Conservation (phyloP, 1,284 basidiomycete genomes). For the Irpex lacteus region DNA sequence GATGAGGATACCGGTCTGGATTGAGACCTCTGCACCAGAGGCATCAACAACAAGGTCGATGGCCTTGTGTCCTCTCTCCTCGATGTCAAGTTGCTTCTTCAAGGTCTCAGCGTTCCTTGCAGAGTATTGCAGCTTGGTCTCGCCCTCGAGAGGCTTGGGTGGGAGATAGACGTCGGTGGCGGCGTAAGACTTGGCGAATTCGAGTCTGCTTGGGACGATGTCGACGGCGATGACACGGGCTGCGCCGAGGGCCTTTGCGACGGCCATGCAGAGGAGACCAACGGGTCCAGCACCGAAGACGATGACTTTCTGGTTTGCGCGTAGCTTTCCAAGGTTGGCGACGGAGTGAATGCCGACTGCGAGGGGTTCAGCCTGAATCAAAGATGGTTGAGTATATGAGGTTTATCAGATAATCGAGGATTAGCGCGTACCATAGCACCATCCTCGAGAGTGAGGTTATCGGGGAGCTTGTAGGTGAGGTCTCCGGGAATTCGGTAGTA, state of each 20-base stretch:
- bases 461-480: slow-evolving; percentile 72
- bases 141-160: slow-evolving; percentile 57
- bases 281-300: slow-evolving; percentile 93
- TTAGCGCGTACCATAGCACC: slow-evolving; percentile 68
- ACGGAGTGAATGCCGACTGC: slow-evolving; percentile 91
- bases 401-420: neutral
- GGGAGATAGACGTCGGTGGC: slow-evolving; percentile 84
- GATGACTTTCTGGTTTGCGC: slow-evolving; percentile 69
- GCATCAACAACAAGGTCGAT: slow-evolving; percentile 82
- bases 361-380: slow-evolving; percentile 84
- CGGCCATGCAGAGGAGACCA: slow-evolving; percentile 89
- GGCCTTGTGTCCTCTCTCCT: slow-evolving; percentile 53
- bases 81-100: slow-evolving; percentile 55
- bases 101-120: slow-evolving; percentile 61
- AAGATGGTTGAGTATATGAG: neutral
- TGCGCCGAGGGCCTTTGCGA: slow-evolving; percentile 87
- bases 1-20: slow-evolving; percentile 79
- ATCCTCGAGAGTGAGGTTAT: slow-evolving; percentile 75
- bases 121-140: slow-evolving; percentile 69
- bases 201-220: slow-evolving; percentile 78
- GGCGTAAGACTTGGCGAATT: slow-evolving; percentile 87
- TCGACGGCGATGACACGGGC: slow-evolving; percentile 82
- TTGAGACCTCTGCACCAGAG: slow-evolving; percentile 86
- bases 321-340: slow-evolving; percentile 72
- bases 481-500: slow-evolving; percentile 80